A percentile compares a stretch with the other conserved stretches of the same genome.
Conservation (phyloP, 2,329 filamentous ascomycete genomes). For the Apiospora hydei region DNA sequence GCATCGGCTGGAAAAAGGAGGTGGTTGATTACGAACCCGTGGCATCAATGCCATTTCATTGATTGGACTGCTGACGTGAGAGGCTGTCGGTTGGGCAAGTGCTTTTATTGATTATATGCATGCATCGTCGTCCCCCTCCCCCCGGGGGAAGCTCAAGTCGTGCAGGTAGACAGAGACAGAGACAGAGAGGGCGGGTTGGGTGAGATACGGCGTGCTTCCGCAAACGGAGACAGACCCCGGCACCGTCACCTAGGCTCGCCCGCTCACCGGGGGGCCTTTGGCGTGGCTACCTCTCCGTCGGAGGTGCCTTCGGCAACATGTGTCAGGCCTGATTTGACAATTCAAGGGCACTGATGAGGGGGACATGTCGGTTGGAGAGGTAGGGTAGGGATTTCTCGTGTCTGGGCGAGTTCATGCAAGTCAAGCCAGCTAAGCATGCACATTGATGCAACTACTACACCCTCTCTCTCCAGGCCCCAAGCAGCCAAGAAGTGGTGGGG, state of each 20-base stretch:
- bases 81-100: background rate
- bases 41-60: background rate
- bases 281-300: background rate
- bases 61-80: conserved; percentile 8
- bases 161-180: background rate
- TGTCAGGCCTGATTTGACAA: conserved; percentile 6
- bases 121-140: background rate
- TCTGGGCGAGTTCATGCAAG: conserved; percentile 19
- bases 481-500: background rate
- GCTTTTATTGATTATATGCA: conserved; percentile 10
- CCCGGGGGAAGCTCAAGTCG: background rate
- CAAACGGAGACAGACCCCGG: background rate
- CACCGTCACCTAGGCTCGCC: background rate
- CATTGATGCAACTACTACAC: background rate
- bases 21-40: background rate
- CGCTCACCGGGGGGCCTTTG: background rate
- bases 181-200: background rate
- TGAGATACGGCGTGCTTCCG: background rate
- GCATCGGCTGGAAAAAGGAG: background rate
- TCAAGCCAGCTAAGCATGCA: background rate
- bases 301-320: background rate
- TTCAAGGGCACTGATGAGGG: background rate
- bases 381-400: conserved; percentile 19
- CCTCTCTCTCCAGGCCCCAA: background rate
- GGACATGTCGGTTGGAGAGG: background rate